A percentile compares a stretch with the other conserved stretches of the same genome.
Evolutionary conservation across 148 eudicot genomes (phyloP).

Genomic region (Arbutus unedo): DNA sequence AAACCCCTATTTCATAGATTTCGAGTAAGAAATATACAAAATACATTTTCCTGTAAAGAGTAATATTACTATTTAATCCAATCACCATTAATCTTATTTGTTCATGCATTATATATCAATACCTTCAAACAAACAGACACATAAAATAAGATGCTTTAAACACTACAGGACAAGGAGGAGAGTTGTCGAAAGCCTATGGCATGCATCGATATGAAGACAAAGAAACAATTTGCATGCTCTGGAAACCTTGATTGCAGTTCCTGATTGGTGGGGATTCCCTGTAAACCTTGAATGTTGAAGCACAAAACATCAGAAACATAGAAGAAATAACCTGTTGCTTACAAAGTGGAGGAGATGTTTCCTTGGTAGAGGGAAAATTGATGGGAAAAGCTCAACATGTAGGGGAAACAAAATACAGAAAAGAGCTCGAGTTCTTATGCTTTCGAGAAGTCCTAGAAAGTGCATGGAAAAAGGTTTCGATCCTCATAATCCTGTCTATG

Average conservation of each 20-base stretch:
- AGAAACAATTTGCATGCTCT: neutral
- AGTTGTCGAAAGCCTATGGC: neutral
- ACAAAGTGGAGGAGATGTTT: neutral
- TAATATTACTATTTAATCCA: too few relatives aligned
- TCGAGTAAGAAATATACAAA: too few relatives aligned
- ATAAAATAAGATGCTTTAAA: neutral
- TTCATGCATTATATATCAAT: too few relatives aligned
- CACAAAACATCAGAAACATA: neutral
- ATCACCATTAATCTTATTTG: too few relatives aligned
- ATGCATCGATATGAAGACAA: neutral
- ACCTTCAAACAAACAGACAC: too few relatives aligned
- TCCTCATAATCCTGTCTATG: neutral
- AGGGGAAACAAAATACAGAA: neutral
- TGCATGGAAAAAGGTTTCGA: neutral
- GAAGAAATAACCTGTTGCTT: neutral
- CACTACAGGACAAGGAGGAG: neutral
- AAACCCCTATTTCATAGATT: too few relatives aligned
- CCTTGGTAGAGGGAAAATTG: neutral
- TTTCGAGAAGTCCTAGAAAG: neutral
- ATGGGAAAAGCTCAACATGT: neutral
- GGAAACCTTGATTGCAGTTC: neutral
- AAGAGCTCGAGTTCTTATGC: neutral
- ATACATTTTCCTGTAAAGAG: too few relatives aligned
- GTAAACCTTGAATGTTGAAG: neutral
- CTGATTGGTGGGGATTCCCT: neutral